phyloP scores from a whole-genome alignment of 306 rosid species.

The barrel medic (Medicago truncatula) region MtrunA17r5.0-ANR NC_053044.1:12263501-12264000 shows the following conservation, averaged over 20 bases:
- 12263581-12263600: neutral
- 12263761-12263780: conserved; percentile 57
- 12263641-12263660: conserved; percentile 82
- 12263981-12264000: conserved; percentile 74
- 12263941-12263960: conserved; percentile 59
- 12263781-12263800: conserved; percentile 52
- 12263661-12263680: conserved; percentile 72
- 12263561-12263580: too few relatives aligned
- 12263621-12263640: conserved; percentile 78
- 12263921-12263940: conserved; percentile 43
- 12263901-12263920: neutral
- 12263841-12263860: neutral
- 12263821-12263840: neutral
- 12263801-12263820: neutral
- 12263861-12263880: too few relatives aligned
- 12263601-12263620: conserved; percentile 66
- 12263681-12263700: conserved; percentile 56
- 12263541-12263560: too few relatives aligned
- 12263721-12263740: conserved; percentile 58
- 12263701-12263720: conserved; percentile 72
- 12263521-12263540: too few relatives aligned
- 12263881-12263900: conserved; percentile 52
- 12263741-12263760: conserved; percentile 56
- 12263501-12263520: too few relatives aligned
- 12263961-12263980: conserved; percentile 64